Percentiles rank a stretch among this genome's conserved stretches.
Evolutionary conservation across 768 basidiomycete genomes (phyloP).

Genomic region (Lactarius vividus): DNA sequence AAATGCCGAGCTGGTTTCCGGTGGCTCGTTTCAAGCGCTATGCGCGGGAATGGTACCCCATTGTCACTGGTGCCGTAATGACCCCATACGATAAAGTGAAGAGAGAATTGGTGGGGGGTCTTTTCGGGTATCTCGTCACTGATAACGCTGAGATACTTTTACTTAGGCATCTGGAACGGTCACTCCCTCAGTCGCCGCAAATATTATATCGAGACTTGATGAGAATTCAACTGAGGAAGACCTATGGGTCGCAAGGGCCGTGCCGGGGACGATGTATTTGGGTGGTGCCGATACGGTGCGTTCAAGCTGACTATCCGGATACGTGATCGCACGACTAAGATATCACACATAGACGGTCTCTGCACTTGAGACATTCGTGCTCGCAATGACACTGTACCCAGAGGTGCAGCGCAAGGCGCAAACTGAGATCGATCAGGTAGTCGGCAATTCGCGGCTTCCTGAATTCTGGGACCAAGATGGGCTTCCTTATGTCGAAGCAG

Average conservation of each 20-base stretch:
- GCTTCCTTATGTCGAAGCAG: slow-evolving; percentile 1
- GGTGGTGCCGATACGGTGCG: not conserved
- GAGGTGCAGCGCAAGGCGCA: not conserved
- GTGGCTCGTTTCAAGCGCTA: not conserved
- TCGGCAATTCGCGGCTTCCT: not conserved
- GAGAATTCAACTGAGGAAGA: slow-evolving; percentile 2
- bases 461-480: not conserved
- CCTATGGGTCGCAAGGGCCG: not conserved
- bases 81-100: not conserved
- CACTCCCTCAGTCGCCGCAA: not conserved
- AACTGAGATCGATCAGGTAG: not conserved
- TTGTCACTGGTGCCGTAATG: not conserved
- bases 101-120: not conserved
- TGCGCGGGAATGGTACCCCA: not conserved
- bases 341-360: not conserved
- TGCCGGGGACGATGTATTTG: not conserved
- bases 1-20: not conserved
- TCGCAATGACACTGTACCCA: not conserved
- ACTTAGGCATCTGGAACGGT: not conserved
- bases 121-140: not conserved
- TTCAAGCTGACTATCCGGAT: not conserved
- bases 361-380: not conserved
- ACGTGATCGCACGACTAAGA: not conserved
- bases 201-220: not conserved
- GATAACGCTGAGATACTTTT: not conserved